Base-by-base conservation (phyloP, 2,329 filamentous ascomycete genomes). In the Fusarium sp. region DNA sequence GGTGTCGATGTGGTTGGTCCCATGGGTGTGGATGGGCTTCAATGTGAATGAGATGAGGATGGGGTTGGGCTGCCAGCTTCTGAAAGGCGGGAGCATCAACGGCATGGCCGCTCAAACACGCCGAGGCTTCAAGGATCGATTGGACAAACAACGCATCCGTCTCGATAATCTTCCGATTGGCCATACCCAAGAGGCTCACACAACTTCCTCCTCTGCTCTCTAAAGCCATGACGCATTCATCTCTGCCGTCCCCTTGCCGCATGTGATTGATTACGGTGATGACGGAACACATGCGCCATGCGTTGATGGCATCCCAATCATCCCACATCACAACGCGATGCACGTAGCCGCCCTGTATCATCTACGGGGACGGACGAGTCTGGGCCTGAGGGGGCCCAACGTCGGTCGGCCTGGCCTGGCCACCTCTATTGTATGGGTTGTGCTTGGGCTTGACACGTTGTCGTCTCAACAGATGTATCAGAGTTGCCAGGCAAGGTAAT, bases 141-240 rank as follows among this genome's bases (percentile, higher is more conserved):
- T 74, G 65, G 69, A 45, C 38, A 64, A 69, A 50, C 64, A 50
- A 54, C 40, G 27, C 38, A 61, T 36, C 58, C 42, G 67, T 73
- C 50, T 54, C 62, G 58, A 66, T 73, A 74, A 74, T 75, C 22
- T 59, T 75, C 72, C 72, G 72, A 73, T 74, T 74, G 69, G 69
- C 35, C 65, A n/a, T 47, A 42, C 29, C 65, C 20, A 45, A 29
- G 40, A 58, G 45, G 52, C 63, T 63, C 20, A 66, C 22, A 74
- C 58, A 65, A 8, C 50, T 57, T 18, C 16, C 35, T 25, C n/a
- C 20, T 38, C 42, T 25, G 40, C 42, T 25, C 33, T n/a, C 18
- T 8, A 22, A 10, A 16, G 45, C 57, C 59, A 72, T 74, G 71
- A 63, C 63, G 63, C 63, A 65, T 50, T 31, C 35, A 42, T 36